Conservation (phyloP, 441 rosid species). For the Euphorbia celastroides region DNA sequence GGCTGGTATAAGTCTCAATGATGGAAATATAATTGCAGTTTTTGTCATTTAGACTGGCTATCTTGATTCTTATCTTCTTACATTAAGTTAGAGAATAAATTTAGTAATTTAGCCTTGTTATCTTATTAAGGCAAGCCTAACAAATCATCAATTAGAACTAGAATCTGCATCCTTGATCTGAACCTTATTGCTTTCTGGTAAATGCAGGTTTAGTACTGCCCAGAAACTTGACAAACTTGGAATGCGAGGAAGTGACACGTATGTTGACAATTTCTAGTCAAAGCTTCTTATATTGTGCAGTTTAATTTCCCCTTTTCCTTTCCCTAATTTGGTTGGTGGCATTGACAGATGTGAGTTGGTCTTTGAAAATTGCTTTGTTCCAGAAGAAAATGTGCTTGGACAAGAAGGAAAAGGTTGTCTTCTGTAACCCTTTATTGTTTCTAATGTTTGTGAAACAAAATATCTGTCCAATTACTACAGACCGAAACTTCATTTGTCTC, state of each 20-base stretch:
- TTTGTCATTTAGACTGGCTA: background rate
- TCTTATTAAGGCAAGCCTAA: background rate
- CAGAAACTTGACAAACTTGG: conserved; percentile 97
- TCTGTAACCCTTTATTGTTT: conserved; percentile 18
- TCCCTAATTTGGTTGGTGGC: conserved; percentile 28
- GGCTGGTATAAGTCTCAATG: too few relatives aligned
- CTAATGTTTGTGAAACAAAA: background rate
- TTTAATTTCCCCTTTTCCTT: conserved; percentile 10
- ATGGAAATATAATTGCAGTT: background rate
- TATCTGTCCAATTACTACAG: background rate
- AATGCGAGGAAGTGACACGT: conserved; percentile 99
- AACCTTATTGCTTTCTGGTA: conserved; percentile 20
- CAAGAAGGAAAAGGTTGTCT: conserved; percentile 83
- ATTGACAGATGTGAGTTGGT: conserved; percentile 87
- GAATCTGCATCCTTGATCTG: conserved; percentile 8
- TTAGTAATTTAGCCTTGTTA: background rate
- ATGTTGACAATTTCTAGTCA: conserved; percentile 23
- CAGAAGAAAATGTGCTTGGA: conserved; percentile 83
- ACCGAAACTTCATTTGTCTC: background rate
- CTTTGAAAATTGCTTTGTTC: conserved; percentile 88
- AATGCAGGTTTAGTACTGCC: conserved; percentile 88
- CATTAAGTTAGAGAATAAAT: background rate
- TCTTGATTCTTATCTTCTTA: background rate
- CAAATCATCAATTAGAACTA: background rate
- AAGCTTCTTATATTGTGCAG: conserved; percentile 13